phyloP scores from a whole-genome alignment of 768 basidiomycete genomes.

The Termitomyces sp. region DNA sequence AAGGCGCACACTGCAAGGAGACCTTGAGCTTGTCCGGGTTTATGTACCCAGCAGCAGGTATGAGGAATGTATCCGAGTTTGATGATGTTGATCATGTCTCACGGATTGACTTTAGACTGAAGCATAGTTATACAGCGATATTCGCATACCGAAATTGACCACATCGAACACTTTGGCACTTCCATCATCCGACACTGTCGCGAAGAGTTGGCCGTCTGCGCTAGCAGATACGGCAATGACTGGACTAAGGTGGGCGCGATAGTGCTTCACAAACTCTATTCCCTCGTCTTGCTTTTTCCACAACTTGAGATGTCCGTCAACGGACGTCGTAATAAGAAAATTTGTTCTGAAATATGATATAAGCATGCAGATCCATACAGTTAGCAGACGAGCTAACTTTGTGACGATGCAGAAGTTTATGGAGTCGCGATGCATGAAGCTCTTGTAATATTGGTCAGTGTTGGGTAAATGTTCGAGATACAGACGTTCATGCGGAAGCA shows the following conservation, averaged over 20 bases:
- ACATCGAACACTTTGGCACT: slow-evolving; percentile 96
- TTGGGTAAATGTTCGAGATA: slow-evolving; percentile 91
- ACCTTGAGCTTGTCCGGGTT: slow-evolving; percentile 79
- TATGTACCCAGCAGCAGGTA: slow-evolving; percentile 94
- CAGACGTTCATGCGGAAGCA: slow-evolving; percentile 88
- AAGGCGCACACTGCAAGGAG: slow-evolving; percentile 76
- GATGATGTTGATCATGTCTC: slow-evolving; percentile 99
- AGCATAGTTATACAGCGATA: neutral
- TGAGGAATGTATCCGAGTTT: slow-evolving; percentile 83
- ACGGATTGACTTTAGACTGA: neutral
- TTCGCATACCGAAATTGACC: slow-evolving; percentile 84
- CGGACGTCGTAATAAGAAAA: slow-evolving; percentile 89
- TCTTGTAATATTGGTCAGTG: slow-evolving; percentile 92
- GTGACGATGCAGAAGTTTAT: slow-evolving; percentile 89
- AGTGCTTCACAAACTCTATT: slow-evolving; percentile 98
- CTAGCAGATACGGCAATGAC: slow-evolving; percentile 80
- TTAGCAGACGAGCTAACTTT: slow-evolving; percentile 46
- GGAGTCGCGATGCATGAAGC: slow-evolving; percentile 95
- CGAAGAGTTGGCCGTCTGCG: slow-evolving; percentile 88
- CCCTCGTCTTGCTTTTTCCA: slow-evolving; percentile 98
- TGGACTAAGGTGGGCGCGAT: slow-evolving; percentile 83
- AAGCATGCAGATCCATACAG: neutral
- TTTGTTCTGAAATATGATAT: slow-evolving; percentile 58
- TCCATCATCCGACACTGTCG: slow-evolving; percentile 88
- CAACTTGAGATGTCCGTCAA: slow-evolving; percentile 94